These are phyloP conservation scores for Hymenoscyphus occultus DNA, from an alignment of 2,329 filamentous ascomycete species.

Conservation along the genomic window DNA sequence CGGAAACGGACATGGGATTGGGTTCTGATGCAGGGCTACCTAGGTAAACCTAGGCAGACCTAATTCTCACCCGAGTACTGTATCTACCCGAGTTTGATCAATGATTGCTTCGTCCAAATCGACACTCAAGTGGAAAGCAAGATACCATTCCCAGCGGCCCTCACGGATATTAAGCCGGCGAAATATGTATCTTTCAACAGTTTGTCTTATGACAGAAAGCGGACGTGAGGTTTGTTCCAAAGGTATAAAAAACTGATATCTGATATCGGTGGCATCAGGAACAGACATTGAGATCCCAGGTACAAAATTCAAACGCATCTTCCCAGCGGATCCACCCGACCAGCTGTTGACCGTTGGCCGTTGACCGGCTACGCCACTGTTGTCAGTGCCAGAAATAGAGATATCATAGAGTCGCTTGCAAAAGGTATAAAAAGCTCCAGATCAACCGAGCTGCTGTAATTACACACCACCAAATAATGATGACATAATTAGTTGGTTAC, in stretches of 20 bases:
- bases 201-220: neutral
- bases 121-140: constrained; percentile 13
- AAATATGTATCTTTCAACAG: neutral
- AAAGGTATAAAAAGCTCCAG: neutral
- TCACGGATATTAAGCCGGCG: neutral
- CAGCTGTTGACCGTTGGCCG: neutral
- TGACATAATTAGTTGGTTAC: neutral
- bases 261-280: neutral
- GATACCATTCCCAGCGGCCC: constrained; percentile 1
- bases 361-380: neutral
- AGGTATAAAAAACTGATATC: neutral
- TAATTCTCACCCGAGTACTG: constrained; percentile 7
- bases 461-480: no score
- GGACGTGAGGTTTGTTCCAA: neutral
- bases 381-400: neutral
- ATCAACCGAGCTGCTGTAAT: neutral
- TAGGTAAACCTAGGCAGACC: neutral
- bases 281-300: neutral
- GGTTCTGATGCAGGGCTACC: constrained; percentile 10
- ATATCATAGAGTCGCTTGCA: neutral
- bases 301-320: neutral
- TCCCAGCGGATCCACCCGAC: neutral
- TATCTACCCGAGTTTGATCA: constrained; percentile 20
- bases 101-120: constrained; percentile 12
- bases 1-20: constrained; percentile 1